Evolutionary conservation across 306 rosid genomes (phyloP).

Genomic region (Vigna hirtella): DNA sequence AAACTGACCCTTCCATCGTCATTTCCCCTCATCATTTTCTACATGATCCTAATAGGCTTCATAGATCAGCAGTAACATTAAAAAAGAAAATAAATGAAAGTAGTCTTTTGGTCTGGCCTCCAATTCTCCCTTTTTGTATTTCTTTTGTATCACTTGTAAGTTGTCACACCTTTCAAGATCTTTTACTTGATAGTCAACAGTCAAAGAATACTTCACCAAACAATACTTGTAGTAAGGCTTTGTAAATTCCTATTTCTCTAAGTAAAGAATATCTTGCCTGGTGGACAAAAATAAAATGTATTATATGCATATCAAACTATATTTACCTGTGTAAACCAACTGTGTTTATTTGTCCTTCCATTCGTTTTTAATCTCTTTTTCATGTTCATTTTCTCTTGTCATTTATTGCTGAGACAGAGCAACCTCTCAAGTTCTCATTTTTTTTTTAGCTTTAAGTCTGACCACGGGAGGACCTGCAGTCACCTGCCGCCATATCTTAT

Average conservation of each 20-base stretch:
- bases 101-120: conserved; percentile 22
- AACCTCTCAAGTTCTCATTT: conserved; percentile 10
- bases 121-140: not conserved
- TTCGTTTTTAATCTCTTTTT: not conserved
- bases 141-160: not conserved
- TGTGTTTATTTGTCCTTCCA: conserved; percentile 16
- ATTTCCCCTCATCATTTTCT: not conserved
- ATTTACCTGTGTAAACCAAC: not conserved
- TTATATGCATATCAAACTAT: conserved; percentile 22
- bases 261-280: not conserved
- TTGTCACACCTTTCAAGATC: conserved; percentile 11
- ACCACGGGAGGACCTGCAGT: not conserved
- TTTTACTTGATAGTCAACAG: not conserved
- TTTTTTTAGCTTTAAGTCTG: not conserved
- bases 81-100: not conserved
- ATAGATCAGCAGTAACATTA: conserved; percentile 4
- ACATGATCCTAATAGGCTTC: conserved; percentile 11
- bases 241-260: not conserved
- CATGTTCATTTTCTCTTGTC: conserved; percentile 21
- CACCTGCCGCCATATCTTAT: not conserved
- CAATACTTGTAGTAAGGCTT: not conserved
- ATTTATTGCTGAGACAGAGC: not conserved
- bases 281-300: not conserved
- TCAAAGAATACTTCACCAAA: not conserved
- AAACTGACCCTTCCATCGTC: conserved; percentile 34